Evolutionary conservation across 306 rosid genomes (phyloP).

Genomic region (Canavalia gladiata): DNA sequence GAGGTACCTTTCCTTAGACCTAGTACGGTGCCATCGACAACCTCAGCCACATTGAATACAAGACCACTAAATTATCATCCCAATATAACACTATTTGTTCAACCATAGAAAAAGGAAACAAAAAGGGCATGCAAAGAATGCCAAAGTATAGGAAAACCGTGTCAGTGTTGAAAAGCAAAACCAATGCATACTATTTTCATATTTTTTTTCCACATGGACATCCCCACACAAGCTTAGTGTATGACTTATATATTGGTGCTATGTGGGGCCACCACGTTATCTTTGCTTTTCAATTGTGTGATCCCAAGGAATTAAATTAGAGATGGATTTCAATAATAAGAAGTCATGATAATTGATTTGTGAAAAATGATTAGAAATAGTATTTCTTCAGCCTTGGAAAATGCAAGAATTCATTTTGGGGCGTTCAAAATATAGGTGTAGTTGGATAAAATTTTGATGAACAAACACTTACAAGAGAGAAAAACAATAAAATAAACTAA

Average conservation of each 20-base stretch:
- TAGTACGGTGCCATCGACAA: constrained; percentile 34
- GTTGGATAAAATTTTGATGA: no score
- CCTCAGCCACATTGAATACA: constrained; percentile 37
- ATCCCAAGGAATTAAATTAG: constrained; percentile 44
- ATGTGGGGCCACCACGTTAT: constrained; percentile 60
- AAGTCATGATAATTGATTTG: background rate
- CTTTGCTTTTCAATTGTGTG: constrained; percentile 76
- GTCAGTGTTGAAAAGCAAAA: constrained; percentile 41
- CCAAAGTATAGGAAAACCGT: constrained; percentile 6
- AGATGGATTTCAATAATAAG: constrained; percentile 12
- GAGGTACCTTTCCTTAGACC: constrained; percentile 35
- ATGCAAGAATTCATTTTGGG: constrained; percentile 22
- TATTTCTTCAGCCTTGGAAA: constrained; percentile 2
- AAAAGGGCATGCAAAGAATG: constrained; percentile 43
- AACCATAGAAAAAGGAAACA: constrained; percentile 41
- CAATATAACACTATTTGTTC: constrained; percentile 37
- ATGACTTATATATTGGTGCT: constrained; percentile 49
- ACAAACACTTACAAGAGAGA: no score
- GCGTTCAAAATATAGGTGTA: constrained; percentile 14
- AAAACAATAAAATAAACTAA: no score
- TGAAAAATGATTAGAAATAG: constrained; percentile 1
- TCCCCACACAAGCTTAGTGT: constrained; percentile 53
- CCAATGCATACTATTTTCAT: constrained; percentile 44
- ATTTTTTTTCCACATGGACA: constrained; percentile 54
- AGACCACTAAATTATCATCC: constrained; percentile 39